Evolutionary conservation across 2,329 filamentous ascomycete species (phyloP).

Genomic region (Didymella pinodella): DNA sequence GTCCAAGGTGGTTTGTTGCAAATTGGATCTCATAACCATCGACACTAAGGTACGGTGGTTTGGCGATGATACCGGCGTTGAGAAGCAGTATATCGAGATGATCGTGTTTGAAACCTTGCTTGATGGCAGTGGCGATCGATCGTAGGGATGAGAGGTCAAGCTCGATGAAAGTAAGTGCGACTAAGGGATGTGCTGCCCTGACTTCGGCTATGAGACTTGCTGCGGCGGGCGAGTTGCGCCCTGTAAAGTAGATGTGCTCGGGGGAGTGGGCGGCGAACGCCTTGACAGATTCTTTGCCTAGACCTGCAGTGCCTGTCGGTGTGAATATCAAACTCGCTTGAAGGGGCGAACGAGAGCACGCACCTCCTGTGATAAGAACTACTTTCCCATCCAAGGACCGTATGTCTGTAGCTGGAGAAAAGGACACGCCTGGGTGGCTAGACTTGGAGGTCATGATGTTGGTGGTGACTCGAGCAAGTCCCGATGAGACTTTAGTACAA

Average conservation of each 20-base stretch:
- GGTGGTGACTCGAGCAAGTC: background rate
- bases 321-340: background rate
- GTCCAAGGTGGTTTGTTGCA: constrained; percentile 58
- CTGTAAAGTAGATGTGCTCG: constrained; percentile 54
- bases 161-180: constrained; percentile 42
- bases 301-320: constrained; percentile 52
- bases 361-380: constrained; percentile 37
- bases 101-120: constrained; percentile 33
- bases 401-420: constrained; percentile 23
- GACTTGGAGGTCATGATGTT: background rate
- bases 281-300: constrained; percentile 53
- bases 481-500: background rate
- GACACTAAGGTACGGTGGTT: constrained; percentile 42
- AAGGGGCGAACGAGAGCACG: background rate
- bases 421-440: background rate
- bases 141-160: constrained; percentile 49
- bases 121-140: constrained; percentile 42
- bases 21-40: constrained; percentile 60
- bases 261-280: constrained; percentile 54
- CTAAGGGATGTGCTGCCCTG: constrained; percentile 34
- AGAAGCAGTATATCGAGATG: constrained; percentile 54
- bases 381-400: constrained; percentile 31
- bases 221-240: constrained; percentile 49
- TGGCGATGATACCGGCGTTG: constrained; percentile 54
- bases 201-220: constrained; percentile 46